phyloP scores from a whole-genome alignment of 179 eudicot species.

The Actinidia chinensis region DNA sequence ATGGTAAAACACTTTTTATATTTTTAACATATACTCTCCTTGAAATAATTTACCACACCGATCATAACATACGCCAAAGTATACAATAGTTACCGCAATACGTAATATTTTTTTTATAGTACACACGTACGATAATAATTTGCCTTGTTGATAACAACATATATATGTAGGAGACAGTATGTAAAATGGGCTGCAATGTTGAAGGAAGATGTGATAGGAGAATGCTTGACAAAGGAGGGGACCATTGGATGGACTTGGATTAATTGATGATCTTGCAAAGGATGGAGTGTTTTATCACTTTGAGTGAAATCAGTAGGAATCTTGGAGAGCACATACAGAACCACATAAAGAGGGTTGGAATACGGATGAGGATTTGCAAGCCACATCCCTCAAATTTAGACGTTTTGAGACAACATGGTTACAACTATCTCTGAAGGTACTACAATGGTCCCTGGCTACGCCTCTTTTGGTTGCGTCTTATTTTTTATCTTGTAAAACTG shows the following conservation, averaged over 20 bases:
- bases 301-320: slow-evolving; percentile 22
- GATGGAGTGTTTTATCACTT: slow-evolving; percentile 36
- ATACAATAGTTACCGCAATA: too few relatives aligned
- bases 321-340: slow-evolving; percentile 7
- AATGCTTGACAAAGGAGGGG: slow-evolving; percentile 15
- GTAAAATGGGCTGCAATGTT: slow-evolving; percentile 8
- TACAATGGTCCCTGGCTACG: too few relatives aligned
- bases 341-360: not conserved
- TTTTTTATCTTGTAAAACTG: too few relatives aligned
- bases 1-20: too few relatives aligned
- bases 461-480: too few relatives aligned
- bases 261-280: slow-evolving; percentile 32
- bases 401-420: slow-evolving; percentile 33
- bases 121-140: too few relatives aligned
- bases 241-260: slow-evolving; percentile 22
- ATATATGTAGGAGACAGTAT: slow-evolving; percentile 18
- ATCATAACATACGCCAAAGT: too few relatives aligned
- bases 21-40: too few relatives aligned
- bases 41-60: too few relatives aligned
- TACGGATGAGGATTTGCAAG: slow-evolving; percentile 17
- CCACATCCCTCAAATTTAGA: slow-evolving; percentile 27
- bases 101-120: too few relatives aligned
- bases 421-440: slow-evolving; percentile 26
- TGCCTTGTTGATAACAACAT: not conserved
- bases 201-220: slow-evolving; percentile 24